Base-by-base conservation (phyloP, 2,329 filamentous ascomycete genomes). In the Aaosphaeria arxii region DNA sequence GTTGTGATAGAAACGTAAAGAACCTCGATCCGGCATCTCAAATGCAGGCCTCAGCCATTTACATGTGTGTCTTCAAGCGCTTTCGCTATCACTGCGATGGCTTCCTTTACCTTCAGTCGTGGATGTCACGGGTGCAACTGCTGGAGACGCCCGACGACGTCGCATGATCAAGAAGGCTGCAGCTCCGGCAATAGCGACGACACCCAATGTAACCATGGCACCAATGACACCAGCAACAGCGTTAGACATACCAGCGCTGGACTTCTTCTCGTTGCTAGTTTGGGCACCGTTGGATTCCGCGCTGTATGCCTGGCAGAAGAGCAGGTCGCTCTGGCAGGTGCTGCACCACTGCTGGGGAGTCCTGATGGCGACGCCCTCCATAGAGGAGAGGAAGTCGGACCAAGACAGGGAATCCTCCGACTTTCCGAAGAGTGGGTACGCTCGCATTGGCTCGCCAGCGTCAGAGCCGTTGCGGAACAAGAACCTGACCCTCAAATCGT, bases 211-310 rank as follows among this genome's bases (percentile, higher is more conserved):
- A 13, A 79, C 70, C 36, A 76, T 61, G 1, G 77, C 78, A 17
- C 79, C 79, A 47, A 81, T 75, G 6, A 77, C 75, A 5, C 78
- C 79, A 13, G 73, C 77, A 32, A 77, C 69, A 3, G 64, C 73
- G 5, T 75, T 74, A 5, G 59, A 60, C 38, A 77, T 52, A 1
- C 54, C 47, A n/a, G 53, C 40, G 11, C 42, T 38, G 11, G 30
- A 30, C 2, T 28, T 38, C 11, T 6, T 28, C 24, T 33, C 29
- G 7, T 7, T 28, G 7, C 6, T 31, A 9, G 30, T 45, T 24
- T n/a, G 38, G 17, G 17, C 17, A 36, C 13, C 13, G 24, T 40
- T 40, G 39, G 39, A 40, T 36, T 36, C 33, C 3, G 33, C n/a
- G 33, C 32, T 59, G 42, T 71, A 72, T 1, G 70, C 71, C 3